phyloP scores from a whole-genome alignment of 129 eudicot genomes.

The Arctium minus region DNA sequence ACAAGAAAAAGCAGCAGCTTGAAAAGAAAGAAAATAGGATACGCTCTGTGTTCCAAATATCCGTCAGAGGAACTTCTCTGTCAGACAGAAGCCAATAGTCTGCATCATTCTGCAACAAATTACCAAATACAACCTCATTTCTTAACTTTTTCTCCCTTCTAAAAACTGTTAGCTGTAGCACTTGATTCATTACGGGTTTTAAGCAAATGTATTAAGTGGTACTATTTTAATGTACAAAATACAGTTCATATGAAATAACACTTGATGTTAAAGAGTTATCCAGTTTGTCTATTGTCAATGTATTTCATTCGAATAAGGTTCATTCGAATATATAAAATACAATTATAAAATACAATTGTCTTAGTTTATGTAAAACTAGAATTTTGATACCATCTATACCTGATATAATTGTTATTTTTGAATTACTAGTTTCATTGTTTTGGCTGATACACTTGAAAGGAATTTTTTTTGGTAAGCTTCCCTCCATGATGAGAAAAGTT shows the following conservation, averaged over 20 bases:
- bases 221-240: too few relatives aligned
- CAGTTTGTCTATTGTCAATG: not conserved
- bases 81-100: conserved; percentile 93
- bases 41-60: conserved; percentile 84
- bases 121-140: conserved; percentile 4
- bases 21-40: conserved; percentile 29
- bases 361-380: too few relatives aligned
- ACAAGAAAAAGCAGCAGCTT: not conserved
- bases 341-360: too few relatives aligned
- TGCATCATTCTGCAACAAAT: conserved; percentile 58
- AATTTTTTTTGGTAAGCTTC: too few relatives aligned
- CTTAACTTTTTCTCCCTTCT: not conserved
- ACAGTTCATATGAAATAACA: not conserved
- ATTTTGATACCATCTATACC: too few relatives aligned
- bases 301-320: too few relatives aligned
- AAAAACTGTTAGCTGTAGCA: not conserved
- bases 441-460: too few relatives aligned
- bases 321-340: too few relatives aligned
- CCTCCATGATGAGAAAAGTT: too few relatives aligned
- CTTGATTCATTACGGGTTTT: too few relatives aligned
- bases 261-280: not conserved
- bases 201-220: not conserved
- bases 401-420: too few relatives aligned
- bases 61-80: conserved; percentile 68
- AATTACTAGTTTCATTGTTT: too few relatives aligned